Conservation (phyloP, 1,284 basidiomycete species). For the Athelia sp. region DNA sequence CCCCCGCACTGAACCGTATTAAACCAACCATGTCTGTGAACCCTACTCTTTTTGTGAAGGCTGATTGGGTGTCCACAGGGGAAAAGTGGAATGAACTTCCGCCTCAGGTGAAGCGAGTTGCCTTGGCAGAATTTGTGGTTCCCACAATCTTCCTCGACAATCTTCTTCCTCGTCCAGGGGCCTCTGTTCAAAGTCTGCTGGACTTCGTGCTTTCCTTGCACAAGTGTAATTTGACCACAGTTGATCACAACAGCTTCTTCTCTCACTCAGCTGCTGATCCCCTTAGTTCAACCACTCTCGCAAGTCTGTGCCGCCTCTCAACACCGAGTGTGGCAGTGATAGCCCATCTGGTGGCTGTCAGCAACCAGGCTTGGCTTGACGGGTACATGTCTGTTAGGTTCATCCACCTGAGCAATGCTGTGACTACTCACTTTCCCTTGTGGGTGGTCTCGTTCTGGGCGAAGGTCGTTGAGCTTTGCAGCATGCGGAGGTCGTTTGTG, state of each 20-base stretch:
- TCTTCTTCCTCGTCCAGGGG: not conserved
- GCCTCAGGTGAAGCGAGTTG: not conserved
- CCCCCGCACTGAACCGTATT: too few relatives aligned
- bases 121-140: not conserved
- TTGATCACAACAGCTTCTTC: not conserved
- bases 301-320: not conserved
- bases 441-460: conserved; percentile 2
- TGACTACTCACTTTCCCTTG: not conserved
- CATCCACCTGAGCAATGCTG: not conserved
- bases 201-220: not conserved
- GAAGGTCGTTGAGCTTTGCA: not conserved
- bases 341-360: not conserved
- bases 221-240: not conserved
- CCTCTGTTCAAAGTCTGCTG: not conserved
- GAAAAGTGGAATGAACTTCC: not conserved
- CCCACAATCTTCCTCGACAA: not conserved
- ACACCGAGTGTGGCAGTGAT: not conserved
- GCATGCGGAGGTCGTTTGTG: not conserved
- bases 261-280: not conserved
- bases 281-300: not conserved
- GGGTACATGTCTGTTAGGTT: not conserved
- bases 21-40: too few relatives aligned
- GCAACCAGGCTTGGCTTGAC: not conserved
- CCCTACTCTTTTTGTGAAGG: not conserved
- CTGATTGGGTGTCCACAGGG: not conserved